A percentile compares a stretch with the other conserved stretches of the same genome.
phyloP scores from a whole-genome alignment of 331 rosid genomes.

The Pyrus hybrid region DNA sequence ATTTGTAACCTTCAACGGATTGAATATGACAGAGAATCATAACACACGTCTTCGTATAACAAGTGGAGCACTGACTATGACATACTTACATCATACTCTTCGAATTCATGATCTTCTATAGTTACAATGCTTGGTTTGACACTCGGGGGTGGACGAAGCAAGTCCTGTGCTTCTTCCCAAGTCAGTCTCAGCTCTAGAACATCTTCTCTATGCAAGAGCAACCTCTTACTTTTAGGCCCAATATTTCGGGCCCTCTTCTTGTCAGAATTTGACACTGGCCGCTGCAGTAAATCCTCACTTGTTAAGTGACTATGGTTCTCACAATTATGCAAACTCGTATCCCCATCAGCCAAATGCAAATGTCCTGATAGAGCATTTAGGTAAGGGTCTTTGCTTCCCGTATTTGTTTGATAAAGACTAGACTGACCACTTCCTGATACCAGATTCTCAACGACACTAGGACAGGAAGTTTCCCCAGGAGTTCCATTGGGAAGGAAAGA shows the following conservation, averaged over 20 bases:
- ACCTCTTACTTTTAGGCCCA: conserved; percentile 82
- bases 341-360: conserved; percentile 37
- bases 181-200: conserved; percentile 81
- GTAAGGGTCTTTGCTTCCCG: conserved; percentile 37
- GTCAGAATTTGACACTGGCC: conserved; percentile 37
- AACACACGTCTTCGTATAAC: background rate
- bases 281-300: conserved; percentile 38
- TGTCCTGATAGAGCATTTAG: conserved; percentile 30
- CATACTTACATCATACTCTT: conserved; percentile 82
- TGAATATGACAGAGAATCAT: background rate
- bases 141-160: conserved; percentile 90
- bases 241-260: conserved; percentile 85
- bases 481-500: conserved; percentile 48
- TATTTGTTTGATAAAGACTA: conserved; percentile 28
- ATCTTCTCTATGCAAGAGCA: conserved; percentile 78
- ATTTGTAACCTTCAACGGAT: background rate
- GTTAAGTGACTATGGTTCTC: conserved; percentile 39
- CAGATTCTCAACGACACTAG: conserved; percentile 49
- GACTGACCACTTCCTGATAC: conserved; percentile 46
- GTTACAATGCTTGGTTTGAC: conserved; percentile 74
- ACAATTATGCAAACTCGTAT: conserved; percentile 33
- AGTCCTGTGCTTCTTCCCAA: conserved; percentile 99
- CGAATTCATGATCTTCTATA: conserved; percentile 81
- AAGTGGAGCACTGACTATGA: conserved; percentile 3
- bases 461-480: conserved; percentile 43